Evolutionary conservation across 1,284 basidiomycete genomes (phyloP).

Genomic region (Trametes versicolor): DNA sequence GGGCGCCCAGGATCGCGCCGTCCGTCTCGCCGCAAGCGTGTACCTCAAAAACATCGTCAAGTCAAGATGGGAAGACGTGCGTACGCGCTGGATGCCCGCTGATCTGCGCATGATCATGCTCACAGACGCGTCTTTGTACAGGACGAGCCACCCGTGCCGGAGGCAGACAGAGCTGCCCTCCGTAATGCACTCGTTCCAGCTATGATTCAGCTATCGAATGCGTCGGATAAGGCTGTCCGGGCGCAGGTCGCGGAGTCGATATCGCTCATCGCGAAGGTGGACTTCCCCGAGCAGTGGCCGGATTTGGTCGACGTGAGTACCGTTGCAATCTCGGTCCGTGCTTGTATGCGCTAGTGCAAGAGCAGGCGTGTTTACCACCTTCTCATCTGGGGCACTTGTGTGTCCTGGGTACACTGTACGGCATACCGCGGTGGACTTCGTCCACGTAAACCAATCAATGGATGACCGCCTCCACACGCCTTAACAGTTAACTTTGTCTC

Average conservation of each 20-base stretch:
- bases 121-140: conserved; percentile 42
- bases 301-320: conserved; percentile 65
- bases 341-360: background rate
- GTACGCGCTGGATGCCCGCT: conserved; percentile 37
- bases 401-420: too few species aligned
- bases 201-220: conserved; percentile 80
- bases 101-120: conserved; percentile 24
- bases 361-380: background rate
- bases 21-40: conserved; percentile 84
- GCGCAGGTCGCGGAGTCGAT: conserved; percentile 92
- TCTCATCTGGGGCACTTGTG: too few species aligned
- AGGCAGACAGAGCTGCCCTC: conserved; percentile 74
- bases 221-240: conserved; percentile 73
- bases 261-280: conserved; percentile 85
- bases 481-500: too few species aligned
- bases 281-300: conserved; percentile 89
- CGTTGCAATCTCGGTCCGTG: background rate
- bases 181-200: conserved; percentile 81
- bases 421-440: too few species aligned
- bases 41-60: conserved; percentile 92
- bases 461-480: too few species aligned
- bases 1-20: conserved; percentile 69
- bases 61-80: conserved; percentile 86
- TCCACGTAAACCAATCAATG: too few species aligned
- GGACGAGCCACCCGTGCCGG: conserved; percentile 71